Conservation (phyloP, 306 rosid genomes). For the Trifolium repens region DNA sequence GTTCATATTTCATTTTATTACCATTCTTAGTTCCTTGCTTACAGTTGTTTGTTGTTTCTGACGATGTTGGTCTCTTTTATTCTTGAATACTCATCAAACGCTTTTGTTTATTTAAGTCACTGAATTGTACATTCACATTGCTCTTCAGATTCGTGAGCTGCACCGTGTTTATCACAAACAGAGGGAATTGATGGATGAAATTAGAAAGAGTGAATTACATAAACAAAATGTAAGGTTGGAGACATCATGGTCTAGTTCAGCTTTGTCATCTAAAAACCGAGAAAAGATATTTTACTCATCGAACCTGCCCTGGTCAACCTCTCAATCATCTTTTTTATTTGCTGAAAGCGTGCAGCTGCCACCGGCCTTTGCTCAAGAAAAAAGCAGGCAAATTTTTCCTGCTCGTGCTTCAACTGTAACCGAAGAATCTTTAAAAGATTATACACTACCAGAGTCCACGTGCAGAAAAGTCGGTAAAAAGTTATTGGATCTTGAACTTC, state of each 20-base stretch:
- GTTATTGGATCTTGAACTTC: constrained; percentile 80
- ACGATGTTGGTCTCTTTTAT: constrained; percentile 17
- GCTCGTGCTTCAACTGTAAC: constrained; percentile 35
- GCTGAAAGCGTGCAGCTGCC: constrained; percentile 47
- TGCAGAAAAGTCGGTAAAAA: constrained; percentile 63
- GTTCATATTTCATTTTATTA: background rate
- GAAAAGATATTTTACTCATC: constrained; percentile 45
- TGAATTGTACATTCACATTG: constrained; percentile 33
- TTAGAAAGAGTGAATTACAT: constrained; percentile 52
- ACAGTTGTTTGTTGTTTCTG: constrained; percentile 32
- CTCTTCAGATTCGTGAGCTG: constrained; percentile 77
- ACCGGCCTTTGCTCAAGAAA: constrained; percentile 49
- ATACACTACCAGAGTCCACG: constrained; percentile 45
- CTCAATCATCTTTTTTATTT: constrained; percentile 47
- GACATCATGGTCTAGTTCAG: constrained; percentile 52
- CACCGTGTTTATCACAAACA: constrained; percentile 83
- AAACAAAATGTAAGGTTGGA: constrained; percentile 44
- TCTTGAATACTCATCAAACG: constrained; percentile 26
- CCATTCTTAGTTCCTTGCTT: constrained; percentile 31
- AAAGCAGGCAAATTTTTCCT: constrained; percentile 39
- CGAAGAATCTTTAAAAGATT: constrained; percentile 44
- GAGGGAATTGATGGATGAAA: constrained; percentile 70
- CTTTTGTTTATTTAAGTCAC: constrained; percentile 5
- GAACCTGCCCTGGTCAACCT: constrained; percentile 48
- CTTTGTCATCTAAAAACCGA: constrained; percentile 33